Base-by-base conservation (phyloP, 75 land plant genomes). In the Cupressus sempervirens region DNA sequence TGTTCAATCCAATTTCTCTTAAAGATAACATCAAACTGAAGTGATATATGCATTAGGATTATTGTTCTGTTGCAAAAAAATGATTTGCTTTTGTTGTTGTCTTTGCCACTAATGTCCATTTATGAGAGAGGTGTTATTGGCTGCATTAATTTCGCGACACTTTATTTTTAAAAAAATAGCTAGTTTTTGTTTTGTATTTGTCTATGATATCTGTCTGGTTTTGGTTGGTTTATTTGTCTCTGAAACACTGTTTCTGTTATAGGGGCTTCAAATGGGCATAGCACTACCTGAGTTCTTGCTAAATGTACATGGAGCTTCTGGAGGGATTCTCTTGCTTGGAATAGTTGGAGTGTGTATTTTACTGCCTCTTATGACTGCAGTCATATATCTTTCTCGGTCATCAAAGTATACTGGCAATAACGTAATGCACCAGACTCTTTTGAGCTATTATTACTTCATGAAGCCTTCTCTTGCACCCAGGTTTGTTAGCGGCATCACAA, bases 241-340 rank as follows among this genome's bases (percentile, higher is more conserved):
- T 40, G 23, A 23, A 82, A 30, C 18, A 46, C 12, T 41, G 45
- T 70, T 82, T 10, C 46, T 4, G 36, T 82, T 84, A 45, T 89
- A 96, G 99, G 98, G 98, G 3, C 85, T 96, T 86, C 93, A 96
- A 98, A 96, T 98, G 99, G 99, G 99, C 34, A 98, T 98, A 68
- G 99, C 99, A 18, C 91, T 98, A 34, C 99, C 99, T 65, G 89
- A 90, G 74, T 95, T 98, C 85, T 85, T 98, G 70, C 91, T 98
- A 15, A 93, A 96, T 84, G 90, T 96, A 76, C 95, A 98, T 83
- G 98, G 94, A 50, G 93, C 96, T 76, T 94, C 98, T 85, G 96
- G 97, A 68, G 99, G 99, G 72, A 79, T 94, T 84, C 88, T 98
- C 56, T 65, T 98, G 73, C 92, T 98, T 83, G 96, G 95, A 32